Evolutionary conservation across 2,329 filamentous ascomycete genomes (phyloP).

Genomic region (Cordyceps javanica): DNA sequence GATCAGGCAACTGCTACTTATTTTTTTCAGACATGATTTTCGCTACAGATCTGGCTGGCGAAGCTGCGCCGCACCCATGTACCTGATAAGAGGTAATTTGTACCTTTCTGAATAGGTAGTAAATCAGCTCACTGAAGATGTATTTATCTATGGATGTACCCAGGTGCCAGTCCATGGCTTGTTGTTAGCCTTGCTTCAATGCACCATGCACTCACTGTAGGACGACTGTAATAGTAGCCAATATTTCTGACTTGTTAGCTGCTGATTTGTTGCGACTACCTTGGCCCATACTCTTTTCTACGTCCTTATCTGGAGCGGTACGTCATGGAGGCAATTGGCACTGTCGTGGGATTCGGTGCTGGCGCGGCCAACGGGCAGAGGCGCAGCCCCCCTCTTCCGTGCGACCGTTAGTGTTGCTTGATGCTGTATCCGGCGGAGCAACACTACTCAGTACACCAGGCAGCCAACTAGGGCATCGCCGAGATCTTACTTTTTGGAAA

Average conservation of each 20-base stretch:
- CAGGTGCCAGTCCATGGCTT: not conserved
- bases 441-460: not conserved
- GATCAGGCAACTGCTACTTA: not conserved
- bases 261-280: too few relatives aligned
- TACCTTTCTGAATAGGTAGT: not conserved
- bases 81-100: too few relatives aligned
- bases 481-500: not conserved
- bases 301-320: not conserved
- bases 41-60: not conserved
- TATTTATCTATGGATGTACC: too few relatives aligned
- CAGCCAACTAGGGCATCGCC: constrained; percentile 1
- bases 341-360: not conserved
- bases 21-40: too few relatives aligned
- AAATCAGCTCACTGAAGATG: too few relatives aligned
- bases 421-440: constrained; percentile 8
- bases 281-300: not conserved
- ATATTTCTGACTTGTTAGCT: not conserved
- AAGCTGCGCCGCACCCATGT: not conserved
- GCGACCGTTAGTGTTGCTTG: not conserved
- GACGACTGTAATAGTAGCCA: not conserved
- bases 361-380: constrained; percentile 1
- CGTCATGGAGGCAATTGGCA: not conserved
- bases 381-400: not conserved
- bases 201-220: not conserved
- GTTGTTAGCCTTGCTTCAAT: not conserved